A percentile compares a stretch with the other conserved stretches of the same genome.
Evolutionary conservation across 768 basidiomycete genomes (phyloP).

Genomic region (Hygrophorus russula): DNA sequence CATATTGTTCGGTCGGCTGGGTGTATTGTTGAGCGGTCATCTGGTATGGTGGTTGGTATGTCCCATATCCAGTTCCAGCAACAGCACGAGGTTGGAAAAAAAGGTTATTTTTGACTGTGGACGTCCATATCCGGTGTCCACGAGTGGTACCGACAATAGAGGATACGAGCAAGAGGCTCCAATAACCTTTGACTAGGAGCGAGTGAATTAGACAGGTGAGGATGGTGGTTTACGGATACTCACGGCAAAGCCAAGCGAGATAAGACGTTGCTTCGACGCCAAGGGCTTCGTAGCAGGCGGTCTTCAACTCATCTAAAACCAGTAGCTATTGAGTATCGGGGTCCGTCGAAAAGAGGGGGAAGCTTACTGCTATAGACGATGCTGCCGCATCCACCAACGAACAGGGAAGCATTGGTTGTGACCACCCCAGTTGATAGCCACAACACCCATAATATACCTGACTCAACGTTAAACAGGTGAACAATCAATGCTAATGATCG

Average conservation of each 20-base stretch:
- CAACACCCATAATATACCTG: constrained; percentile 35
- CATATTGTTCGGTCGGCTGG: background rate
- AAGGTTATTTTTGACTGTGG: constrained; percentile 22
- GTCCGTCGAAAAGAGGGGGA: too few relatives aligned
- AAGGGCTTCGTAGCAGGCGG: constrained; percentile 25
- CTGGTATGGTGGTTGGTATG: constrained; percentile 5
- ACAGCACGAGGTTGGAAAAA: constrained; percentile 19
- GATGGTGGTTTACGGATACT: constrained; percentile 11
- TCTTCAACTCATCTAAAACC: constrained; percentile 7
- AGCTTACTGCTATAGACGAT: background rate
- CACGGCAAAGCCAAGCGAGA: constrained; percentile 31
- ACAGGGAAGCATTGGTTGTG: constrained; percentile 16
- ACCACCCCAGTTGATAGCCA: constrained; percentile 30
- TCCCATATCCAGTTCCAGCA: too few relatives aligned
- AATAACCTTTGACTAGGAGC: constrained; percentile 26
- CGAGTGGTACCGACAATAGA: constrained; percentile 19
- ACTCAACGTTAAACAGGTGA: background rate
- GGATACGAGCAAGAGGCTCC: constrained; percentile 17
- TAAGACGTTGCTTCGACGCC: constrained; percentile 33
- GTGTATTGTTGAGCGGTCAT: background rate
- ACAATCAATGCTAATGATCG: background rate
- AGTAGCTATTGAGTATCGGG: too few relatives aligned
- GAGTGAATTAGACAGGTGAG: background rate
- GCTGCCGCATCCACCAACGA: background rate
- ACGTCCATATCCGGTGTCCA: constrained; percentile 24